Base-by-base conservation (phyloP, 768 basidiomycete species). In the Exsudoporus frostii region DNA sequence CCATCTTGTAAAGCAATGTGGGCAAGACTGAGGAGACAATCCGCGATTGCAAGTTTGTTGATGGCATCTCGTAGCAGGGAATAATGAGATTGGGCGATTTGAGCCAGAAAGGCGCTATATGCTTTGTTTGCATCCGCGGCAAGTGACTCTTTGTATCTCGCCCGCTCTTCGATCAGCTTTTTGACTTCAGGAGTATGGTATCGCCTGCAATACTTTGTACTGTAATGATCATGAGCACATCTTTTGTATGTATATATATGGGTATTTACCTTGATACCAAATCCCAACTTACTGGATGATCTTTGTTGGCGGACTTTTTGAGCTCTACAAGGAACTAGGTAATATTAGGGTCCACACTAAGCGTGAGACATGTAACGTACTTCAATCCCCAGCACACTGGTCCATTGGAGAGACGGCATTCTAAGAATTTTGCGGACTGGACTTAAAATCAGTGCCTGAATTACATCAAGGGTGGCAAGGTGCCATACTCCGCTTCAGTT, bases 21-120 rank as follows among this genome's bases (percentile, higher is more conserved):
- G 0, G 94, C 89, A 14, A 98, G 76, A 62, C 91, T 92, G 52
- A 88, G 73, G 55, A 99, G 73, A 65, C 95, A 97, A 71, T 99
- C 93, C 24, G 88, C 86, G 2, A 76, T 79, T 1, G 92, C 92
- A 27, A 99, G 76, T 57, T 90, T 86, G 60, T 88, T 84, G 20
- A 93, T 84, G 7, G 79, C 85, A 55, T 88, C 79, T 10, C 93
- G 81, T 52, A 98, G 72, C 8, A 85, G 58, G 5, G 76, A 79
- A 62, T 96, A 95, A 58, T 87, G 75, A 15, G 84, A 79, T 30
- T 74, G 67, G 9, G 83, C 71, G 29, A 95, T 90, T 51, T 92
- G 85, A 30, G 71, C 65, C 39, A 93, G 78, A 63, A 94, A 94
- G 8, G 75, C 66, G 17, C 74, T 74, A 63, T 83, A 92, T 0